phyloP scores from a whole-genome alignment of 2,329 filamentous ascomycete genomes.

The Capronia americana region DNA sequence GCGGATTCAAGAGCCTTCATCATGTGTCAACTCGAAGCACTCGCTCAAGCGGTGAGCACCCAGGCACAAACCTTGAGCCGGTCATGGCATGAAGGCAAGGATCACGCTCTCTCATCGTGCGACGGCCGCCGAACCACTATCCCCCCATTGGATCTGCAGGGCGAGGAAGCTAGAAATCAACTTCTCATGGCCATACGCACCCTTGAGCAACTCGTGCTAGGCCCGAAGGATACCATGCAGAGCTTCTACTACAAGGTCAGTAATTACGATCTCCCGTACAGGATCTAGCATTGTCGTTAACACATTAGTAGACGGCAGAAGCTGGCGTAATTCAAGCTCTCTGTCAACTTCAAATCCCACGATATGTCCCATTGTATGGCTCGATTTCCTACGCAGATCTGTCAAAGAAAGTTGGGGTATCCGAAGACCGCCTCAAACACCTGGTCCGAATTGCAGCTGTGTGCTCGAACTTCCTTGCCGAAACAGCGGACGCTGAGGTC shows the following conservation, averaged over 20 bases:
- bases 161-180: conserved; percentile 27
- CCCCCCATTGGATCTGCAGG: conserved; percentile 16
- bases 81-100: conserved; percentile 25
- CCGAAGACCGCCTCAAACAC: conserved; percentile 25
- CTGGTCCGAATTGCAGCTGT: conserved; percentile 19
- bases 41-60: conserved; percentile 16
- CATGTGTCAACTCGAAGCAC: conserved; percentile 24
- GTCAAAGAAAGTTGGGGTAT: conserved; percentile 19
- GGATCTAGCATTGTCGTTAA: background rate
- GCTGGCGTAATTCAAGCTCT: conserved; percentile 27
- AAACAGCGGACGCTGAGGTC: conserved; percentile 22
- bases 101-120: conserved; percentile 20
- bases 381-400: conserved; percentile 24
- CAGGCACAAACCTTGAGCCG: conserved; percentile 21
- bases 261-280: background rate
- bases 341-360: conserved; percentile 22
- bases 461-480: conserved; percentile 24
- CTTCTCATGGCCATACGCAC: conserved; percentile 17
- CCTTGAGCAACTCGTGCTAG: conserved; percentile 26
- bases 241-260: conserved; percentile 25
- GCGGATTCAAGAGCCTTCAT: background rate
- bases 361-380: conserved; percentile 20
- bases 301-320: conserved; percentile 19
- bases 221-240: conserved; percentile 28
- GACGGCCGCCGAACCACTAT: conserved; percentile 16